These are phyloP conservation scores for Ananas comosus DNA, from an alignment of 176 grass and related monocot genomes.

Conservation along the genomic window DNA sequence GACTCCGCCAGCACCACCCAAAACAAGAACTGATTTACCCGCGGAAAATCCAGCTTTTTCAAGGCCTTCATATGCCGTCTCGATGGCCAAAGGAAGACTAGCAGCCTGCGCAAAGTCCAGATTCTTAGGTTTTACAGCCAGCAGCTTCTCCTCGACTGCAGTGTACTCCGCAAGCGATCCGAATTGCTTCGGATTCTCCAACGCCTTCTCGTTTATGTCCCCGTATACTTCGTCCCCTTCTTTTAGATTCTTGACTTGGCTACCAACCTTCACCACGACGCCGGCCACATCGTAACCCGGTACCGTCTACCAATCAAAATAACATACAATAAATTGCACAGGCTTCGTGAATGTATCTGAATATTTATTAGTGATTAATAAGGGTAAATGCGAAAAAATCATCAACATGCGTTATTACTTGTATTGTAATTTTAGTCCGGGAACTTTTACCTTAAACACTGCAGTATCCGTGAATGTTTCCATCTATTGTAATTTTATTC, in stretches of 20 bases:
- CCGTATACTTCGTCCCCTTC: slow-evolving; percentile 94
- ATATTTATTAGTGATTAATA: no score
- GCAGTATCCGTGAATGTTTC: no score
- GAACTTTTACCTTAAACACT: no score
- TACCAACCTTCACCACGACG: slow-evolving; percentile 68
- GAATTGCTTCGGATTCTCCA: slow-evolving; percentile 71
- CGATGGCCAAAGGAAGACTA: slow-evolving; percentile 48
- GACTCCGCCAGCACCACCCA: slow-evolving; percentile 78
- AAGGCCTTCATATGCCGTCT: slow-evolving; percentile 66
- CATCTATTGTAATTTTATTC: no score
- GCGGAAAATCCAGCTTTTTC: slow-evolving; percentile 43
- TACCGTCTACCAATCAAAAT: slow-evolving; percentile 46
- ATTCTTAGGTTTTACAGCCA: slow-evolving; percentile 59
- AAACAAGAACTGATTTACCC: slow-evolving; percentile 70
- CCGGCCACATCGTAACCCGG: slow-evolving; percentile 85
- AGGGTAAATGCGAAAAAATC: no score
- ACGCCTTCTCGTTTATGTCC: slow-evolving; percentile 76
- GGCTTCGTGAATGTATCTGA: no score
- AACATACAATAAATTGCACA: background rate
- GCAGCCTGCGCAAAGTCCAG: slow-evolving; percentile 71
- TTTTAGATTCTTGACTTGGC: slow-evolving; percentile 47
- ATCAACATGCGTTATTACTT: no score
- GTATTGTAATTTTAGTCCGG: no score
- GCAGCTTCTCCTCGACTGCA: slow-evolving; percentile 75
- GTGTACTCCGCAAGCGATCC: slow-evolving; percentile 85